phyloP scores from a whole-genome alignment of 306 rosid species.

The Quercus alba region DNA sequence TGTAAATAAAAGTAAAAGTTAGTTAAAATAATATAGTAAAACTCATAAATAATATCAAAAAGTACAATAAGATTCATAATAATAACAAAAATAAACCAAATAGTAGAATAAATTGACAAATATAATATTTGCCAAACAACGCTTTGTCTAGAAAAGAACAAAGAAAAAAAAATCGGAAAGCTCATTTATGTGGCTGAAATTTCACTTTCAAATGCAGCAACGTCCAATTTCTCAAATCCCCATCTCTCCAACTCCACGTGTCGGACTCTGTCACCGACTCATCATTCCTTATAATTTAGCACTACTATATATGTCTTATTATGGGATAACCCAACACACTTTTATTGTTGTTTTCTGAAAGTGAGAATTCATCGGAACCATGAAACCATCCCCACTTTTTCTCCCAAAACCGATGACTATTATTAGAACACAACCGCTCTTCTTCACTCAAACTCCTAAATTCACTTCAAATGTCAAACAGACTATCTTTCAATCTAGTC shows the following conservation, averaged over 20 bases:
- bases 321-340: background rate
- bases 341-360: background rate
- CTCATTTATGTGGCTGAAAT: background rate
- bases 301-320: background rate
- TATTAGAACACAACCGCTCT: conserved; percentile 8
- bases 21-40: rapidly evolving
- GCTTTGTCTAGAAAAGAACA: too few species aligned
- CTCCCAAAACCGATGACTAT: conserved; percentile 1
- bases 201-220: background rate
- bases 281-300: background rate
- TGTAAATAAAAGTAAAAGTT: too few species aligned
- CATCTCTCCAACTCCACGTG: background rate
- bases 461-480: conserved; percentile 20
- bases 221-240: background rate
- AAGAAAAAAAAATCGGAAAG: too few species aligned
- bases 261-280: background rate
- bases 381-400: conserved; percentile 48
- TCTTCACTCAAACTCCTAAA: conserved; percentile 10
- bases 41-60: too few species aligned
- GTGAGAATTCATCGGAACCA: background rate
- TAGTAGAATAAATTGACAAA: too few species aligned
- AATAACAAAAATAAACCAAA: too few species aligned
- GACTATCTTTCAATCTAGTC: conserved; percentile 25
- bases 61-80: rapidly evolving
- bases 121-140: too few species aligned